These are phyloP conservation scores for Tetracentron sinense DNA, from an alignment of 164 flowering plant species.

Conservation along the genomic window DNA sequence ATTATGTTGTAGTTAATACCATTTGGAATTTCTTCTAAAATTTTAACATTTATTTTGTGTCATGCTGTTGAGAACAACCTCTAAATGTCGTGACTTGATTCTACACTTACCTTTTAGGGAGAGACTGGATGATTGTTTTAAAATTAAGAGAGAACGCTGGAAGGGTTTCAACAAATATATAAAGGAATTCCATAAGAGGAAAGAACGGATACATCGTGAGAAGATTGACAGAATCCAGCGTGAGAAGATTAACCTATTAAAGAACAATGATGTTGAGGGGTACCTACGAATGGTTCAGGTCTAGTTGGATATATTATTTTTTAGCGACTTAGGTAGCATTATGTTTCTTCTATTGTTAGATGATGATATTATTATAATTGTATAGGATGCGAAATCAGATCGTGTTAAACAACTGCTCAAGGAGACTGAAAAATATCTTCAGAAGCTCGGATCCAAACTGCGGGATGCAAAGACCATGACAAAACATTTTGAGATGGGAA, in stretches of 20 bases:
- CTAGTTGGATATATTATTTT: conserved; percentile 1
- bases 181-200: conserved; percentile 93
- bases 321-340: neutral
- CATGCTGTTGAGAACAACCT: no score
- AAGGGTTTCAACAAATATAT: conserved; percentile 85
- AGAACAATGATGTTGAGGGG: conserved; percentile 98
- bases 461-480: conserved; percentile 66
- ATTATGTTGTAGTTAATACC: neutral
- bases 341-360: neutral
- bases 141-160: conserved; percentile 87
- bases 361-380: neutral
- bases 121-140: conserved; percentile 80
- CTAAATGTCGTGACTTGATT: conserved; percentile 10
- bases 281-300: conserved; percentile 99
- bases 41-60: neutral
- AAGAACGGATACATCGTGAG: conserved; percentile 91
- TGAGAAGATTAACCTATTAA: conserved; percentile 90
- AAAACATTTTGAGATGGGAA: conserved; percentile 57
- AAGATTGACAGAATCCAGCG: conserved; percentile 98
- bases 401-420: conserved; percentile 92
- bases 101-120: conserved; percentile 57
- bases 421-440: conserved; percentile 97
- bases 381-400: conserved; percentile 96
- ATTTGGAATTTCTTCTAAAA: neutral
- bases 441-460: conserved; percentile 86